A percentile compares a stretch with the other conserved stretches of the same genome.
These are phyloP conservation scores for Ophiosphaerella herpotricha DNA, from an alignment of 2,329 filamentous ascomycete genomes.

Conservation along the genomic window DNA sequence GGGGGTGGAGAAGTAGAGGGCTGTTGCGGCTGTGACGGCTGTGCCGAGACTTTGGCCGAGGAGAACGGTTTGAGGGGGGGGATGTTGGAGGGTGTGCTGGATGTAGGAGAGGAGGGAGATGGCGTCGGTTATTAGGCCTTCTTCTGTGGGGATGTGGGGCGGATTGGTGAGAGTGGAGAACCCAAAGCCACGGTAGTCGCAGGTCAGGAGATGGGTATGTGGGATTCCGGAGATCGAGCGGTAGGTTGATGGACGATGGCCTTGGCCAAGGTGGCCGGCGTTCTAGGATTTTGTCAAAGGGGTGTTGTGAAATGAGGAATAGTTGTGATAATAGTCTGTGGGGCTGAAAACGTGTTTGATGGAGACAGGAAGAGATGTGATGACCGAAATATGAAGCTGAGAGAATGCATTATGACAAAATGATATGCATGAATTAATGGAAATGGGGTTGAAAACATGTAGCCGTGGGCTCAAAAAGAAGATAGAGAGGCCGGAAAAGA, in stretches of 20 bases:
- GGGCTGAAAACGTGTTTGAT: neutral
- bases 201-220: slow-evolving; percentile 77
- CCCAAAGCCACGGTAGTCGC: slow-evolving; percentile 91
- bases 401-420: neutral
- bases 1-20: slow-evolving; percentile 66
- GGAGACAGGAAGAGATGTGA: neutral
- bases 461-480: neutral
- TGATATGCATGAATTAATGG: neutral
- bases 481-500: slow-evolving; percentile 2
- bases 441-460: slow-evolving; percentile 2
- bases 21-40: slow-evolving; percentile 76
- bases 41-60: slow-evolving; percentile 89
- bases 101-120: slow-evolving; percentile 75
- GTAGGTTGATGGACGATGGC: slow-evolving; percentile 75
- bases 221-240: slow-evolving; percentile 72
- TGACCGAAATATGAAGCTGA: neutral
- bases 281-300: slow-evolving; percentile 59
- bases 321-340: slow-evolving; percentile 15
- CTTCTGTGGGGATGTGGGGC: slow-evolving; percentile 67
- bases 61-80: slow-evolving; percentile 74
- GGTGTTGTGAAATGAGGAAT: slow-evolving; percentile 8
- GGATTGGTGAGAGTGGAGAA: slow-evolving; percentile 68
- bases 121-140: slow-evolving; percentile 80
- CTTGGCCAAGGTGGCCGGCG: slow-evolving; percentile 82
- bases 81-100: slow-evolving; percentile 65